Evolutionary conservation across 768 basidiomycete species (phyloP).

Genomic region (Naganishia vishniacii): DNA sequence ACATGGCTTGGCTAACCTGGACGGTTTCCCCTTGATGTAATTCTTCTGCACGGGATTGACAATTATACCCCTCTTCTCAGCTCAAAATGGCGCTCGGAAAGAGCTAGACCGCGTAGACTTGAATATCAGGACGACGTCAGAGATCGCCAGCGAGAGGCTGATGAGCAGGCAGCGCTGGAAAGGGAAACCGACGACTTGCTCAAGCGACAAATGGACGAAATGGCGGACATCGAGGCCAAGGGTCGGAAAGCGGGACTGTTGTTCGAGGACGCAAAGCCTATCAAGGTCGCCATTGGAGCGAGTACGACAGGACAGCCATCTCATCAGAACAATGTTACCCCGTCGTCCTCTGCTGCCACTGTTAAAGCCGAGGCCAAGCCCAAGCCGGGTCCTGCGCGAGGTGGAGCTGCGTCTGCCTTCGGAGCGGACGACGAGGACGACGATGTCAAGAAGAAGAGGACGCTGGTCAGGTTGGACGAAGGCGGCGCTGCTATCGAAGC

Average conservation of each 20-base stretch:
- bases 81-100: conserved; percentile 75
- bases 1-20: neutral
- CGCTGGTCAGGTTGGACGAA: conserved; percentile 77
- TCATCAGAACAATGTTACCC: conserved; percentile 31
- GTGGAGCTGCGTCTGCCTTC: conserved; percentile 57
- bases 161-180: conserved; percentile 78
- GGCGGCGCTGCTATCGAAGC: conserved; percentile 23
- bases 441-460: conserved; percentile 72
- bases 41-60: too few relatives aligned
- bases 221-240: conserved; percentile 83
- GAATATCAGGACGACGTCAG: conserved; percentile 77
- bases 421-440: conserved; percentile 82
- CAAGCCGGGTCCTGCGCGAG: conserved; percentile 44
- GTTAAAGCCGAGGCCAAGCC: conserved; percentile 50
- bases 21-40: neutral
- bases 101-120: conserved; percentile 63
- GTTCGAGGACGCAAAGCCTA: conserved; percentile 84
- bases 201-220: conserved; percentile 88
- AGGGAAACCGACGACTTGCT: conserved; percentile 90
- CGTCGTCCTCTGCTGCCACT: neutral
- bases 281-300: conserved; percentile 65
- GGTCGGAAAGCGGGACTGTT: conserved; percentile 85
- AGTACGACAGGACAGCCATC: conserved; percentile 53
- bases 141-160: conserved; percentile 73
- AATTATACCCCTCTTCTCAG: conserved; percentile 49